Conservation (phyloP, 148 eudicot genomes). For the Cornus kousa region DNA sequence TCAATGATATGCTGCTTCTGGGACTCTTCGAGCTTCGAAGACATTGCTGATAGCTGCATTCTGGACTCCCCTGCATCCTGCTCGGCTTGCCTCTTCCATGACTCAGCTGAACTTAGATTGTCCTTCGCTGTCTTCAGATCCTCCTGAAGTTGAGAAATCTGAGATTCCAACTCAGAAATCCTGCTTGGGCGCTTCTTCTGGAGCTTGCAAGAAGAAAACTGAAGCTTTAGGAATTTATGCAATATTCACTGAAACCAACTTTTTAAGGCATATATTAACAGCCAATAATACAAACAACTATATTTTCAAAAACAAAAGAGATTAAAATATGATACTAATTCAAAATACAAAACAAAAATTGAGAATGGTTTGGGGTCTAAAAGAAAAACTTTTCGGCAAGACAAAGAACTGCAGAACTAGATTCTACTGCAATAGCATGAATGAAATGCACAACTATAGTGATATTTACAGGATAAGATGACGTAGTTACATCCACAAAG, state of each 20-base stretch:
- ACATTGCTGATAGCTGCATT: conserved; percentile 50
- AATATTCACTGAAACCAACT: neutral
- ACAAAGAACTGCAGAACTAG: neutral
- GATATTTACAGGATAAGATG: neutral
- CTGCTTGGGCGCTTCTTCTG: conserved; percentile 70
- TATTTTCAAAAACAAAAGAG: neutral
- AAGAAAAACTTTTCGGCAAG: neutral
- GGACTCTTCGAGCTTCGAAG: conserved; percentile 60
- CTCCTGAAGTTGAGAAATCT: conserved; percentile 72
- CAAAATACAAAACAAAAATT: neutral
- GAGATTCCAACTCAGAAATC: conserved; percentile 68
- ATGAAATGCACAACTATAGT: conserved; percentile 1
- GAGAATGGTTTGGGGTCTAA: neutral
- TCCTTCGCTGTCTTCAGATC: conserved; percentile 71
- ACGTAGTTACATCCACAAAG: neutral
- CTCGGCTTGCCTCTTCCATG: conserved; percentile 56
- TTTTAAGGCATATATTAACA: neutral
- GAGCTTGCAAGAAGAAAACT: conserved; percentile 4
- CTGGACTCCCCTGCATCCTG: conserved; percentile 59
- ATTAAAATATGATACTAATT: neutral
- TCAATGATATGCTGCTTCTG: conserved; percentile 42
- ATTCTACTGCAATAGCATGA: neutral
- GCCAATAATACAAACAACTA: neutral
- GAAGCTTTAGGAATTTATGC: conserved; percentile 1
- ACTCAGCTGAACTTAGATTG: conserved; percentile 52